Conservation (phyloP, 2,329 filamentous ascomycete genomes). For the Diaporthe destruens region DNA sequence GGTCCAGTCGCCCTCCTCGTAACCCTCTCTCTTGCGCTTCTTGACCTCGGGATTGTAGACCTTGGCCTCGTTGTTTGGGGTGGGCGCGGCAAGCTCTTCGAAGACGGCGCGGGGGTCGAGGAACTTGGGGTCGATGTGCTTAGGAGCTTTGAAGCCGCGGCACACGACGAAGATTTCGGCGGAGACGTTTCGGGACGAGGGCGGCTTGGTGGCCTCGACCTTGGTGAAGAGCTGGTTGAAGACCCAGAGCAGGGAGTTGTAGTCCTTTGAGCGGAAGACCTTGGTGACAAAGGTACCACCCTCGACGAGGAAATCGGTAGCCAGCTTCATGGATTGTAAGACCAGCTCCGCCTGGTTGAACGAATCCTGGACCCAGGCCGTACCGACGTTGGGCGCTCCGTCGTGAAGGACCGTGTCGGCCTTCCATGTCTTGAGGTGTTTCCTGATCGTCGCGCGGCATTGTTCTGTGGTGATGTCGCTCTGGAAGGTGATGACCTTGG, state of each 20-base stretch:
- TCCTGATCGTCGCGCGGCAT: conserved; percentile 88
- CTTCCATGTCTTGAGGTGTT: conserved; percentile 95
- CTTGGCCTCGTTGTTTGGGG: conserved; percentile 96
- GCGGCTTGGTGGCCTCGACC: conserved; percentile 97
- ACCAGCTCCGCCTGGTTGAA: conserved; percentile 97
- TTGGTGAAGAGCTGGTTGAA: conserved; percentile 96
- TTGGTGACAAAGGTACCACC: conserved; percentile 97
- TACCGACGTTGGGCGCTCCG: conserved; percentile 97
- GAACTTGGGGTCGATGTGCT: conserved; percentile 91
- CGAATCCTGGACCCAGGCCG: conserved; percentile 97
- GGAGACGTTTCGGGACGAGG: conserved; percentile 93
- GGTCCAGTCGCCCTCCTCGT: conserved; percentile 94
- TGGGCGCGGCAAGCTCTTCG: conserved; percentile 86
- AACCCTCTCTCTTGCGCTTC: conserved; percentile 97
- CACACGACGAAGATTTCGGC: conserved; percentile 99
- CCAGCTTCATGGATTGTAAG: conserved; percentile 90
- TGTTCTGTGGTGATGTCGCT: conserved; percentile 98
- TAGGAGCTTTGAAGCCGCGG: conserved; percentile 93
- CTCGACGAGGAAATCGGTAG: conserved; percentile 90
- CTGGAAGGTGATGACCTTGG: conserved; percentile 93
- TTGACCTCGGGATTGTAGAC: conserved; percentile 98
- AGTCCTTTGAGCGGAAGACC: conserved; percentile 97
- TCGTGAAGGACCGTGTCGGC: conserved; percentile 96
- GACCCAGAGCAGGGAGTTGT: conserved; percentile 95
- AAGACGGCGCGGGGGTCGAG: conserved; percentile 92